phyloP scores from a whole-genome alignment of 2,329 filamentous ascomycete genomes.

The Fusarium stilboides region DNA sequence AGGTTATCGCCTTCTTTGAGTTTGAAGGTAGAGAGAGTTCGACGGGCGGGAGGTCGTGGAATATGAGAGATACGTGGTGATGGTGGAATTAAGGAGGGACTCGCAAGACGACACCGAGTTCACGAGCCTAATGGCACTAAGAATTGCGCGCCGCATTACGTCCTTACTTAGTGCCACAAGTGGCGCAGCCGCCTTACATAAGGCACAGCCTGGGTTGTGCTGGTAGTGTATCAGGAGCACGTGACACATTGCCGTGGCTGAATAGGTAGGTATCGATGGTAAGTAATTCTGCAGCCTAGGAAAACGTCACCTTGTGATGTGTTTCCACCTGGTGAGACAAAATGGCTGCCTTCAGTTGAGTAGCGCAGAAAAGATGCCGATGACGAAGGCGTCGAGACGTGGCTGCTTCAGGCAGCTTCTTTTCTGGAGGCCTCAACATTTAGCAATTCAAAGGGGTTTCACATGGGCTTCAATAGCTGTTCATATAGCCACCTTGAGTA shows the following conservation, averaged over 20 bases:
- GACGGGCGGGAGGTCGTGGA: conserved; percentile 27
- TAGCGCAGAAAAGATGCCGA: conserved; percentile 1
- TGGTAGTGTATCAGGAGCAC: conserved; percentile 13
- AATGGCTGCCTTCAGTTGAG: conserved; percentile 32
- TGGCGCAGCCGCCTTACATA: conserved; percentile 42
- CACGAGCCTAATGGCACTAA: conserved; percentile 53
- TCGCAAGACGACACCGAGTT: conserved; percentile 53
- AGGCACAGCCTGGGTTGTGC: background rate
- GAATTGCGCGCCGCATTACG: conserved; percentile 46
- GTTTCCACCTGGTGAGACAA: conserved; percentile 14
- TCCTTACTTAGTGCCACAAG: conserved; percentile 46
- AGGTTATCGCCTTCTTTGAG: conserved; percentile 9
- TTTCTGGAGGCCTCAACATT: conserved; percentile 13
- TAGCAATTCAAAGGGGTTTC: conserved; percentile 1
- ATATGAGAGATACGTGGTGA: conserved; percentile 47
- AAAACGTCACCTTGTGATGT: conserved; percentile 46
- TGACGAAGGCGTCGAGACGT: conserved; percentile 12
- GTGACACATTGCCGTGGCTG: conserved; percentile 43
- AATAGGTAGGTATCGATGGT: conserved; percentile 11
- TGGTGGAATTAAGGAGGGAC: conserved; percentile 53
- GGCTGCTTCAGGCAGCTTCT: conserved; percentile 14
- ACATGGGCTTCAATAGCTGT: background rate
- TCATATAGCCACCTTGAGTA: background rate
- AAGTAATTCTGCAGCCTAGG: conserved; percentile 43
- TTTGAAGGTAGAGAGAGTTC: conserved; percentile 16